Conservation (phyloP, 129 eudicot species). For the Pulicaria dysenterica region DNA sequence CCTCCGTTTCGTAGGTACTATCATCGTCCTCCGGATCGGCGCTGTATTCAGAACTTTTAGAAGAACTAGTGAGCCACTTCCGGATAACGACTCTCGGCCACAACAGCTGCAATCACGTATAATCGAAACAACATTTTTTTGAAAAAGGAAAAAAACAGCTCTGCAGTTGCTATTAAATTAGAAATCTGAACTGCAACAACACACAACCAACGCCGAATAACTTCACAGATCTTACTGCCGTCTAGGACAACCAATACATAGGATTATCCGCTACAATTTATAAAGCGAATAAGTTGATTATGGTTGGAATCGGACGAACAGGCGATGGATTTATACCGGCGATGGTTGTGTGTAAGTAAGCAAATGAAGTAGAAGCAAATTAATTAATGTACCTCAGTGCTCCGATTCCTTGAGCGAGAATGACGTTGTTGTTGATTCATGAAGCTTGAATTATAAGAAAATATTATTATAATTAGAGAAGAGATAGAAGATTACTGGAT, state of each 20-base stretch:
- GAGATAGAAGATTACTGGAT: no score
- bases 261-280: not conserved
- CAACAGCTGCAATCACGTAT: conserved; percentile 68
- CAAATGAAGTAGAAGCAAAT: not conserved
- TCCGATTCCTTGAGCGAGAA: conserved; percentile 14
- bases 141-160: conserved; percentile 32
- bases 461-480: no score
- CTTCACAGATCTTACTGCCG: conserved; percentile 12
- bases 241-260: not conserved
- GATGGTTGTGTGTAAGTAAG: not conserved
- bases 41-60: conserved; percentile 51
- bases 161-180: conserved; percentile 43
- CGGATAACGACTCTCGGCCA: conserved; percentile 77
- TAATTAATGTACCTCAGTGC: conserved; percentile 25
- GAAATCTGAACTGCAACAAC: not conserved
- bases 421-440: conserved; percentile 20
- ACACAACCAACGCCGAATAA: not conserved
- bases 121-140: conserved; percentile 49
- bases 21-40: conserved; percentile 63
- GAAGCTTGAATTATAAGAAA: not conserved
- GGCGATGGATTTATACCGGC: conserved; percentile 4
- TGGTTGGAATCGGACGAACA: not conserved
- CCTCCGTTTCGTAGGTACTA: conserved; percentile 36
- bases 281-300: not conserved
- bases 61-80: conserved; percentile 67